Percentiles rank a stretch among this genome's conserved stretches.
Evolutionary conservation across 1,139 yeast genomes (phyloP).

Genomic region (Zygosaccharomyces pseudobailii): DNA sequence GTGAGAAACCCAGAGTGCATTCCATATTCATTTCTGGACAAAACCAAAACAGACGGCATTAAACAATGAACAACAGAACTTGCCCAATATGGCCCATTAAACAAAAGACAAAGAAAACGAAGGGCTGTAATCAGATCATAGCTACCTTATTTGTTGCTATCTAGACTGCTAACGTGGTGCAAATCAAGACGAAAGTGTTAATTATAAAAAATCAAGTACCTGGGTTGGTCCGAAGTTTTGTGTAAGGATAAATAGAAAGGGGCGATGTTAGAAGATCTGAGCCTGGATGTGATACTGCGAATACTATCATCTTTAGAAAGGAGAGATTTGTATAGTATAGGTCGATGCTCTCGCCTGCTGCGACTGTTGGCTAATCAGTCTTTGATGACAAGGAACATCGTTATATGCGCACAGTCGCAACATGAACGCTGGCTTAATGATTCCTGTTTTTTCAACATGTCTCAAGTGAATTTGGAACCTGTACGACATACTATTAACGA

Average conservation of each 20-base stretch:
- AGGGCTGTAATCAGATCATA: background rate
- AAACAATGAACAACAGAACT: background rate
- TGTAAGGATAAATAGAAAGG: slow-evolving; percentile 2
- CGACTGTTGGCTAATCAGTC: slow-evolving; percentile 26
- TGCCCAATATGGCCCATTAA: background rate
- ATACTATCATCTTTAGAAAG: slow-evolving; percentile 22
- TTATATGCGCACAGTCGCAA: slow-evolving; percentile 4
- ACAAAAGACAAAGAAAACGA: background rate
- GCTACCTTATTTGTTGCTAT: slow-evolving; percentile 2
- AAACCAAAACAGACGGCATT: slow-evolving; percentile 6
- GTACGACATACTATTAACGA: background rate
- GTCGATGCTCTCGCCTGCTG: slow-evolving; percentile 24
- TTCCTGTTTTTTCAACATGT: background rate
- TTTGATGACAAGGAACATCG: slow-evolving; percentile 16
- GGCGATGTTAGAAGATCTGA: slow-evolving; percentile 18
- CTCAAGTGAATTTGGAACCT: background rate
- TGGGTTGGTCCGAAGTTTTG: background rate
- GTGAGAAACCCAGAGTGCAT: slow-evolving; percentile 3
- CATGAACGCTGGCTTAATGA: background rate
- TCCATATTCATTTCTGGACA: slow-evolving; percentile 4
- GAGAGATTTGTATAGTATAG: slow-evolving; percentile 23
- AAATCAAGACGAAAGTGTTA: background rate
- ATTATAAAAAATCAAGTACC: background rate
- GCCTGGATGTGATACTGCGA: slow-evolving; percentile 24
- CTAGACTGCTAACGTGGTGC: background rate